Evolutionary conservation across 108 stramenopile genomes (phyloP), one percentile per base, ranked within the genome.

Genomic region (Stephanodiscus minutulus): DNA sequence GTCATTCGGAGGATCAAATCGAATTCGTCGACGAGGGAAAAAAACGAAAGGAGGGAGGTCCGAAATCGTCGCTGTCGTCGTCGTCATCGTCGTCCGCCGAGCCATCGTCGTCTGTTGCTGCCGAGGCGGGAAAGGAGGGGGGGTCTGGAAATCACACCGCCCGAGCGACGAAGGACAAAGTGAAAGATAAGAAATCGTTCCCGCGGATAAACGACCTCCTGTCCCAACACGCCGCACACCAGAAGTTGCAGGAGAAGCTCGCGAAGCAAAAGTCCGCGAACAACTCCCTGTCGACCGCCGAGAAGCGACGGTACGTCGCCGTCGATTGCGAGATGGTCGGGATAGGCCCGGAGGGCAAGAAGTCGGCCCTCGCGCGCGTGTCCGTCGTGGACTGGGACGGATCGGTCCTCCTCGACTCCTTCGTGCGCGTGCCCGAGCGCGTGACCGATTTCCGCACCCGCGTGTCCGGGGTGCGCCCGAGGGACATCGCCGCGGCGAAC

Each of bases 271-370:
- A 69, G 61, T 75, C 87, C 44, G 77, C 65, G 66, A 83, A 66
- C 21, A 66, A 82, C 43, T 83, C 75, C 27, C 46, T 82, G 0
- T 78, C 85, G 39, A 24, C 61, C 22, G 63, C 79, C 29, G 66
- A 82, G 29, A 63, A 83, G 61, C 44, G 69, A 28, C 77, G 76
- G 39, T 96, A 93, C 68, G 63, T 94, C 22, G 96, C 92, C 9
- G 63, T 99, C 57, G 98, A 99, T 81, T 99, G 98, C 76, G 98
- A 99, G 77, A 99, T 99, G 98, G 98, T 99, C 46, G 97, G 98
- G 28, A 93, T 97, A 28, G 96, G 96, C 15, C 64, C 82, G 31
- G 80, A 79, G n/a, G 92, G 91, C n/a, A 83, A 81, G 61, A 85
- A 87, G 28, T 89, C 88, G 27, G 94, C 85, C 7, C 70, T 97